These are phyloP conservation scores for Glomus cerebriforme DNA, from an alignment of 192 early-diverging fungal genomes.

Conservation along the genomic window DNA sequence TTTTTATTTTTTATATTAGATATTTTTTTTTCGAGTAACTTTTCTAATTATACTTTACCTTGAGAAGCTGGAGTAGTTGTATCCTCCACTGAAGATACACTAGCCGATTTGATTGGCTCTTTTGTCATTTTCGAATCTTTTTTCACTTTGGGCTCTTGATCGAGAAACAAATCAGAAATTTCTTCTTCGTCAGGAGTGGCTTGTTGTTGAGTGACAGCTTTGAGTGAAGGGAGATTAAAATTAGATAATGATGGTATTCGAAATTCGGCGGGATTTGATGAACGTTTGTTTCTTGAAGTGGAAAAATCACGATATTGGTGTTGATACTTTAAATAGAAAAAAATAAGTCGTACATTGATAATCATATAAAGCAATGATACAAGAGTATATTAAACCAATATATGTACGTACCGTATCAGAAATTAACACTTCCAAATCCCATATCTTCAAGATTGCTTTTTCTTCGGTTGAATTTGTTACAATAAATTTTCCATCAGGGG, in stretches of 20 bases:
- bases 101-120: not conserved
- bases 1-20: not conserved
- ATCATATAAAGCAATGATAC: not conserved
- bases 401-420: slow-evolving; percentile 12
- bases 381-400: not conserved
- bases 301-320: not conserved
- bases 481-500: slow-evolving; percentile 17
- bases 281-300: not conserved
- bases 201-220: too few species aligned
- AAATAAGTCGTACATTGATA: not conserved
- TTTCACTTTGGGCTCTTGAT: not conserved
- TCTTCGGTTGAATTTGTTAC: slow-evolving; percentile 19
- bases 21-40: not conserved
- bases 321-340: not conserved
- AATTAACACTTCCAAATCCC: slow-evolving; percentile 5
- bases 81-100: not conserved
- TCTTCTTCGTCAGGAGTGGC: not conserved
- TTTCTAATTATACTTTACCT: not conserved
- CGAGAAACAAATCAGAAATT: not conserved
- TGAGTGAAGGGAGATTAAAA: not conserved
- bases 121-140: not conserved
- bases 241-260: not conserved
- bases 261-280: not conserved
- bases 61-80: not conserved
- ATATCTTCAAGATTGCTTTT: slow-evolving; percentile 4